Conservation (phyloP, 2,329 filamentous ascomycete genomes). For the Phyllosticta ampelicida region DNA sequence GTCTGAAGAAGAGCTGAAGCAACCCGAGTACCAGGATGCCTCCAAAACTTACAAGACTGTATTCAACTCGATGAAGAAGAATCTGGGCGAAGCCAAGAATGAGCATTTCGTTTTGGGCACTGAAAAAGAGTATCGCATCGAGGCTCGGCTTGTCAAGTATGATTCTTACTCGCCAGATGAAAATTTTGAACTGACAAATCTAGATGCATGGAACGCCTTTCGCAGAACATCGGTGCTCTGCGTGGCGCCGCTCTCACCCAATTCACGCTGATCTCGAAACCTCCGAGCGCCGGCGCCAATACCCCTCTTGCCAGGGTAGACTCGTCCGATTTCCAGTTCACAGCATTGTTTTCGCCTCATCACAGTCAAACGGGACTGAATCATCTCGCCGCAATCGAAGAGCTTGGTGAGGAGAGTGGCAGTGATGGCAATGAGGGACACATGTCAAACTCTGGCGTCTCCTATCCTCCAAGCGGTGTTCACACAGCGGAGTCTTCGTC, state of each 20-base stretch:
- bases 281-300: neutral
- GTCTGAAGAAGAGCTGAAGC: slow-evolving; percentile 64
- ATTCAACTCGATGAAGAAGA: slow-evolving; percentile 61
- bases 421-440: neutral
- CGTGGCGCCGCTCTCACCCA: slow-evolving; percentile 83
- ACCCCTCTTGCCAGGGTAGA: neutral
- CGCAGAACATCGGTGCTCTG: slow-evolving; percentile 82
- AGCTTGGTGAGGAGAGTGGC: slow-evolving; percentile 14
- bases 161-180: neutral
- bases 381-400: slow-evolving; percentile 33
- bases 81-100: slow-evolving; percentile 74
- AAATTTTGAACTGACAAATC: neutral
- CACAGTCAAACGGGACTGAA: slow-evolving; percentile 14
- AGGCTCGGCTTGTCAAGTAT: slow-evolving; percentile 62
- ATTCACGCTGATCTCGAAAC: slow-evolving; percentile 68
- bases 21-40: slow-evolving; percentile 52
- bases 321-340: slow-evolving; percentile 1
- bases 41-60: slow-evolving; percentile 54
- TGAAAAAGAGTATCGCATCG: slow-evolving; percentile 67
- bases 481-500: slow-evolving; percentile 44
- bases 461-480: slow-evolving; percentile 15
- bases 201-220: slow-evolving; percentile 64
- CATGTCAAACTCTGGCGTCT: neutral
- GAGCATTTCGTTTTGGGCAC: slow-evolving; percentile 77
- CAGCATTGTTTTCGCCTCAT: neutral